phyloP scores from a whole-genome alignment of 495 filamentous ascomycete species.

The Penicillium canariense region DNA sequence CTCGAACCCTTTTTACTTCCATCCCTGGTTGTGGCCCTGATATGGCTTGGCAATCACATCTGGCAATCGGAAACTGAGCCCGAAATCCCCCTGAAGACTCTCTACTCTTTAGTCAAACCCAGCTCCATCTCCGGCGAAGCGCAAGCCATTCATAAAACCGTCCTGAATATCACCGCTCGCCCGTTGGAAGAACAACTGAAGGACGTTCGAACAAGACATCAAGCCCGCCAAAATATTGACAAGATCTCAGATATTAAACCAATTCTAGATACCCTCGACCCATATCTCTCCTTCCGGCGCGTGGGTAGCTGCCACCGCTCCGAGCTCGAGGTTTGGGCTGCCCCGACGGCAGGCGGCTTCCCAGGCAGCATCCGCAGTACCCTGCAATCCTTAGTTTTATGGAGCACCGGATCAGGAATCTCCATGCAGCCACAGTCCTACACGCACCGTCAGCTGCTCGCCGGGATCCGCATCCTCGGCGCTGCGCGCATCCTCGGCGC shows the following conservation, averaged over 20 bases:
- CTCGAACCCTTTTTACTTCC: slow-evolving; percentile 88
- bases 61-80: slow-evolving; percentile 65
- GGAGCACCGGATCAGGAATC: slow-evolving; percentile 64
- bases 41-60: slow-evolving; percentile 78
- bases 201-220: slow-evolving; percentile 66
- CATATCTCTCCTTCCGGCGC: slow-evolving; percentile 64
- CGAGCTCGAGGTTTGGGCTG: slow-evolving; percentile 76
- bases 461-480: slow-evolving; percentile 67
- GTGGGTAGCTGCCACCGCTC: slow-evolving; percentile 62
- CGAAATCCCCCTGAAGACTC: slow-evolving; percentile 62
- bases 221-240: slow-evolving; percentile 40
- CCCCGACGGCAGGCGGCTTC: slow-evolving; percentile 58
- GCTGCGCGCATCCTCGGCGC: slow-evolving; percentile 57
- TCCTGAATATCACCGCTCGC: slow-evolving; percentile 78
- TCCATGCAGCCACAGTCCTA: slow-evolving; percentile 70
- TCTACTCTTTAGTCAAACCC: slow-evolving; percentile 73
- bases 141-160: slow-evolving; percentile 72
- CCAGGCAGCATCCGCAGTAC: slow-evolving; percentile 59
- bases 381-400: slow-evolving; percentile 66
- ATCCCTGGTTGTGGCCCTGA: slow-evolving; percentile 76
- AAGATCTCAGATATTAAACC: slow-evolving; percentile 62
- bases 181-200: slow-evolving; percentile 73
- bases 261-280: slow-evolving; percentile 66
- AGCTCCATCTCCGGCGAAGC: slow-evolving; percentile 78
- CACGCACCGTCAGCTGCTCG: slow-evolving; percentile 72